Percentiles rank a stretch among this genome's conserved stretches.
Evolutionary conservation across 164 flowering plant species (phyloP).

Genomic region (Amborella trichopoda): DNA sequence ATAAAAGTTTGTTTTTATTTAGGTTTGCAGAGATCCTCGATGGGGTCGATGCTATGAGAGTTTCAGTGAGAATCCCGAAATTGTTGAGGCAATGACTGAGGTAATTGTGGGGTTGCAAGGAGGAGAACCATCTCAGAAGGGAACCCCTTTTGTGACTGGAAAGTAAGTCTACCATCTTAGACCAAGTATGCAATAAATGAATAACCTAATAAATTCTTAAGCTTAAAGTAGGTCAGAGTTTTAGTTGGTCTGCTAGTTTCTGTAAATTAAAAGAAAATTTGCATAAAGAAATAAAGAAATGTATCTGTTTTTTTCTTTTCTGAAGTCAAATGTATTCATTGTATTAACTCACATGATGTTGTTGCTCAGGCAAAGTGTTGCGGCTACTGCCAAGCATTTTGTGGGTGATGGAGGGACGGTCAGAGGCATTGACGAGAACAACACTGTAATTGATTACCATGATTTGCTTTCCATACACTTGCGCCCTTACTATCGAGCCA

Average conservation of each 20-base stretch:
- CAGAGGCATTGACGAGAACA: conserved; percentile 28
- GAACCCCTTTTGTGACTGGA: conserved; percentile 35
- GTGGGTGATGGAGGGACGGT: conserved; percentile 38
- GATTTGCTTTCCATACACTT: conserved; percentile 20
- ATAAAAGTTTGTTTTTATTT: neutral
- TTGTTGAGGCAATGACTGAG: conserved; percentile 55
- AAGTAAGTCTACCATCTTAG: conserved; percentile 36
- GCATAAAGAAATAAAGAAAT: too few relatives aligned
- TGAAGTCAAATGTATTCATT: too few relatives aligned
- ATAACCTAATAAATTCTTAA: too few relatives aligned
- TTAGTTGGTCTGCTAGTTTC: neutral
- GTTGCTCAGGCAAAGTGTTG: conserved; percentile 21
- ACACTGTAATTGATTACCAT: conserved; percentile 14
- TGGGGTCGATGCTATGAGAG: conserved; percentile 80
- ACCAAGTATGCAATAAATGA: too few relatives aligned
- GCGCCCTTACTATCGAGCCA: conserved; percentile 16
- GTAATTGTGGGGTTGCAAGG: conserved; percentile 64
- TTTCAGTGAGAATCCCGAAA: conserved; percentile 54
- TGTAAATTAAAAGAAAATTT: too few relatives aligned
- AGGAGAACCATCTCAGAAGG: conserved; percentile 30
- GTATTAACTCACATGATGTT: too few relatives aligned
- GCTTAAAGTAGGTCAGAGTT: neutral
- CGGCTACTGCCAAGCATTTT: conserved; percentile 34
- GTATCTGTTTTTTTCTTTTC: too few relatives aligned
- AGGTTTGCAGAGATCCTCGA: conserved; percentile 73